Base-by-base conservation (phyloP, 2,329 filamentous ascomycete genomes). In the Neonectria hederae region DNA sequence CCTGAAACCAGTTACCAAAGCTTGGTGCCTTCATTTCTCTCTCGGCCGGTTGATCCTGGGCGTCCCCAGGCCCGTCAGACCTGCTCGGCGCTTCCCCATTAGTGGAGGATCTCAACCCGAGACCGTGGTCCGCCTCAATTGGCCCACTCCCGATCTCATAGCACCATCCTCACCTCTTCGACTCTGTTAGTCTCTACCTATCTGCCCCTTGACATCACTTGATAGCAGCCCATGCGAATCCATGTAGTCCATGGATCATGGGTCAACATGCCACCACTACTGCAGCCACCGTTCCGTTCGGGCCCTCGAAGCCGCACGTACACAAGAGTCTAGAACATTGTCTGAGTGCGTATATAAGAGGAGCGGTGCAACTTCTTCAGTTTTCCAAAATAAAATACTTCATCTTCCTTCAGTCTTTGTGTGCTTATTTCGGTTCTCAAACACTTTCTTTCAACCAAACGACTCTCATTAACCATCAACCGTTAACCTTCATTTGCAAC, bases 91-190 rank as follows among this genome's bases (percentile, higher is more conserved):
- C 28, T 28, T 54, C 69, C 64, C 53, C 59, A 73, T 74, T 72
- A 69, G 72, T 72, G 72, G 72, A 72, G 60, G 70, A 73, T 72
- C 62, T 69, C 43, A 61, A 57, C 40, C 68, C 65, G 64, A 48
- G 62, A 24, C n/a, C 32, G 55, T 59, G 54, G 32, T n/a, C 43
- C 54, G 63, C 40, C 59, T 42, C 30, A n/a, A 65, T 66, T 66
- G 64, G 65, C 65, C 63, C 67, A 71, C 58, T 59, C 55, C 8
- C 42, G 55, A 60, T 51, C 62, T 54, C 54, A 65, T 71, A 66
- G 61, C 53, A 67, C 69, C 59, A 72, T 65, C 57, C 64, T 64
- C 63, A 62, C 62, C 57, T 66, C 46, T 53, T 62, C 53, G 43
- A 59, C 59, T 63, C 35, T 49, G 54, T 59, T 67, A 42, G n/a